These are phyloP conservation scores for Paecilomyces fulvus DNA, from an alignment of 2,329 filamentous ascomycete species.

Conservation along the genomic window DNA sequence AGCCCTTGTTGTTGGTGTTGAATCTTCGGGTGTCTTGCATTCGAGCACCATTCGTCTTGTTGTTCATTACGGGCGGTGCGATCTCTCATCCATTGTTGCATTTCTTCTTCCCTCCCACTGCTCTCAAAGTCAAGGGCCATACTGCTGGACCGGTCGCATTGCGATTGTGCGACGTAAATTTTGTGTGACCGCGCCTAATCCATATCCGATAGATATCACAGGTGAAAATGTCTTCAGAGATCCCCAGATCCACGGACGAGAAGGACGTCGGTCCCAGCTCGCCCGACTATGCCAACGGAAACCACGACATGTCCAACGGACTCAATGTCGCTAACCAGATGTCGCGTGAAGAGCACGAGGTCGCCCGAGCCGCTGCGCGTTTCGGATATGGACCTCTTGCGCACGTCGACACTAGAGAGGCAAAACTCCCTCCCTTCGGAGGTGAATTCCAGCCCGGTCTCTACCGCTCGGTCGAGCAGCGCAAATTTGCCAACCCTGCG, in stretches of 20 bases:
- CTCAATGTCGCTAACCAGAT: constrained; percentile 20
- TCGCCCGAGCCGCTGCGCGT: constrained; percentile 36
- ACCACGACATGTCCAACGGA: constrained; percentile 1
- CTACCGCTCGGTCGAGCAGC: constrained; percentile 54
- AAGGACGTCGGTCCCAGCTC: constrained; percentile 20
- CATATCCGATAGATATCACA: constrained; percentile 2
- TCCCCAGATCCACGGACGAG: constrained; percentile 17
- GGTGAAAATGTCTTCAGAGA: constrained; percentile 19
- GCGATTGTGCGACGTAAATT: no score
- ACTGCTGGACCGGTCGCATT: background rate
- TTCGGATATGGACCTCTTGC: constrained; percentile 46
- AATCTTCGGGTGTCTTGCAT: background rate
- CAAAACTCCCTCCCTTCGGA: constrained; percentile 54
- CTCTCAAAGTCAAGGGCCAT: background rate
- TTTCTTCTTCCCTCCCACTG: background rate
- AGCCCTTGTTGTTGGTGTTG: background rate
- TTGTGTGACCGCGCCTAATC: background rate
- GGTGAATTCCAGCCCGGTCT: constrained; percentile 66
- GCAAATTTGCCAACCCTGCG: constrained; percentile 72
- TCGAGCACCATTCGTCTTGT: background rate
- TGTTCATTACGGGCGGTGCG: background rate
- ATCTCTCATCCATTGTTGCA: background rate
- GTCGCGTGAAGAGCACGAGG: constrained; percentile 37
- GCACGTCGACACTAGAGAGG: constrained; percentile 38
- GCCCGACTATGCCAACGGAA: constrained; percentile 5